These are phyloP conservation scores for Chloranthus sessilifolius DNA, from an alignment of 164 flowering plant species.

Conservation along the genomic window DNA sequence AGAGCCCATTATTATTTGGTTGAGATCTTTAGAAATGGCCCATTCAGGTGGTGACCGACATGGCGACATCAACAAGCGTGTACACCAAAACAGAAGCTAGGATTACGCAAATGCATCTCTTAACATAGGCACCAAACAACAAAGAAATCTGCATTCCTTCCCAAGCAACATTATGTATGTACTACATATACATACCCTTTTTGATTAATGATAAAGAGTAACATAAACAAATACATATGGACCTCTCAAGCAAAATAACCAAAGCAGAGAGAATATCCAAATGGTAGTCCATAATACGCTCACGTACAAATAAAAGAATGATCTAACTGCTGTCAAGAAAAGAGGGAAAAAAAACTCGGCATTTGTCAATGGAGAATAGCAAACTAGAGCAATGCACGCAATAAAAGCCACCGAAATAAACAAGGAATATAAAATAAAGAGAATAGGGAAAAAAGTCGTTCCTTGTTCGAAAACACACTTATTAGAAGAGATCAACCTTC, in stretches of 20 bases:
- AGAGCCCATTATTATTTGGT: too few relatives aligned
- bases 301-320: constrained; percentile 45
- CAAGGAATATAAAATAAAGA: constrained; percentile 4
- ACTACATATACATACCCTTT: constrained; percentile 9
- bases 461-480: not conserved
- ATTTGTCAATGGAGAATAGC: constrained; percentile 14
- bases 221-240: not conserved
- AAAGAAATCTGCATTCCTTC: not conserved
- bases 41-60: too few relatives aligned
- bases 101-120: not conserved
- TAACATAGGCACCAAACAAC: not conserved
- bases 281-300: not conserved
- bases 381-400: constrained; percentile 10
- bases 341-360: constrained; percentile 25
- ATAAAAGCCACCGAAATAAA: not conserved
- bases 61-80: too few relatives aligned
- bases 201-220: not conserved
- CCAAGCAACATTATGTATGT: not conserved
- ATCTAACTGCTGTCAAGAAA: constrained; percentile 18
- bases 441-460: constrained; percentile 4
- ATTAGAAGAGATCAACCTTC: constrained; percentile 75
- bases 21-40: too few relatives aligned
- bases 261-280: constrained; percentile 6
- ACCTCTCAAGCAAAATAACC: constrained; percentile 6
- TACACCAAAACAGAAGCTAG: too few relatives aligned